Evolutionary conservation across 768 basidiomycete species (phyloP), one percentile per base, ranked within the genome.

Genomic region (Naganishia vishniacii): DNA sequence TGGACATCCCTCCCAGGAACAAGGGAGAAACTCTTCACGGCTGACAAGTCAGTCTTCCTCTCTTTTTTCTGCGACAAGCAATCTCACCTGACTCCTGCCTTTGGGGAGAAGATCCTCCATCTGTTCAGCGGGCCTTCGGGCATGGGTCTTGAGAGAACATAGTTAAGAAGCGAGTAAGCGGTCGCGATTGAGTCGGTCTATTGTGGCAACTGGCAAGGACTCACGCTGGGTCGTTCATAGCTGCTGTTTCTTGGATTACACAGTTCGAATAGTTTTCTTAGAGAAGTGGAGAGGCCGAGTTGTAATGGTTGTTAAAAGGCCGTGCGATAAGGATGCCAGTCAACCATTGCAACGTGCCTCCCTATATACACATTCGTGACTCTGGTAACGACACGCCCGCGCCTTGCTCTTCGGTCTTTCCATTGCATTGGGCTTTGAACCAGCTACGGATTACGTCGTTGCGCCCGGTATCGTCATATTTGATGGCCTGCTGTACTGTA

Each of bases 1-100:
- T 65, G 40, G 70, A 69, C 69, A 72, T 70, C 1, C 69, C 71
- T 3, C 75, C 75, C 5, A 77, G 67, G 25, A 64, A 67, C 1
- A 77, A 61, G 1, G 75, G 75, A 4, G 74, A 77, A 28, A 77
- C 75, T 25, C 47, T 56, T 26, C 23, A 6, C 12, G 32, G 37
- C 34, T 6, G n/a, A 25, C 7, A 48, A 16, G 11, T 3, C 6
- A 4, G 15, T 7, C 1, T 9, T 4, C 5, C 29, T 15, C 20
- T 3, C 6, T 8, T 3, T 6, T 9, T 3, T 8, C 6, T 25
- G 29, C 2, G 25, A 29, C 9, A 15, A 29, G 48, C n/a, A 26
- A 37, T 7, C 34, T 48, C 18, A 48, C 49, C 31, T 48, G 48
- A 51, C 26, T 29, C 48, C 61, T 15, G 61, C 61, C 11, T 37